Evolutionary conservation across 345 rosid genomes (phyloP).

Genomic region (Atalantia buxifolia): DNA sequence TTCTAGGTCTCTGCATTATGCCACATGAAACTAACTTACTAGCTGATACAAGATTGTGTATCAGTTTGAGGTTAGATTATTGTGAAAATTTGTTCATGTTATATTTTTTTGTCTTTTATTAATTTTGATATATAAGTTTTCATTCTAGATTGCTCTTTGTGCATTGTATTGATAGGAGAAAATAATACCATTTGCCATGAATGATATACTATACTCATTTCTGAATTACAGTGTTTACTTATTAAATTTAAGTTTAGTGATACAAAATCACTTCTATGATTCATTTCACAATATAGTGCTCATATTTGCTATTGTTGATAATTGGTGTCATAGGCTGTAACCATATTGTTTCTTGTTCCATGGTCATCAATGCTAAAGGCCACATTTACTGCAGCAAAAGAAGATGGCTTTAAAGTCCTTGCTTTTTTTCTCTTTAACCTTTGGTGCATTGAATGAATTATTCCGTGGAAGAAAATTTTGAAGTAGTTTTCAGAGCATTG

Average conservation of each 20-base stretch:
- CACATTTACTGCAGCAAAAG: not conserved
- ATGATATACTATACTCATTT: not conserved
- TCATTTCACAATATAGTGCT: not conserved
- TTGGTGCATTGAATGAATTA: not conserved
- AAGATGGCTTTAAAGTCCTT: not conserved
- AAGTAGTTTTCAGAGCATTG: not conserved
- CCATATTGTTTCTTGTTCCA: not conserved
- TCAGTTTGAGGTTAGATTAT: constrained; percentile 18
- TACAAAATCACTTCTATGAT: not conserved
- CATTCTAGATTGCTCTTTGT: not conserved
- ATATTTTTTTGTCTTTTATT: constrained; percentile 3
- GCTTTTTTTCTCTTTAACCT: not conserved
- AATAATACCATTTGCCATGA: constrained; percentile 1
- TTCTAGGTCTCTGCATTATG: constrained; percentile 48
- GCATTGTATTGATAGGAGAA: constrained; percentile 5
- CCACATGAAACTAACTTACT: constrained; percentile 5
- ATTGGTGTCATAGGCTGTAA: not conserved
- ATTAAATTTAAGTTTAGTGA: not conserved
- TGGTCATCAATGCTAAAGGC: not conserved
- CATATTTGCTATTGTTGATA: not conserved
- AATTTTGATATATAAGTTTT: not conserved
- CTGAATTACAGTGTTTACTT: not conserved
- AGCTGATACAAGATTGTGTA: not conserved
- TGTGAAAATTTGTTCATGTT: constrained; percentile 10
- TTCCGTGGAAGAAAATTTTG: not conserved